These are phyloP conservation scores for Sequoia sempervirens DNA, from an alignment of 75 land plant species.

Conservation along the genomic window DNA sequence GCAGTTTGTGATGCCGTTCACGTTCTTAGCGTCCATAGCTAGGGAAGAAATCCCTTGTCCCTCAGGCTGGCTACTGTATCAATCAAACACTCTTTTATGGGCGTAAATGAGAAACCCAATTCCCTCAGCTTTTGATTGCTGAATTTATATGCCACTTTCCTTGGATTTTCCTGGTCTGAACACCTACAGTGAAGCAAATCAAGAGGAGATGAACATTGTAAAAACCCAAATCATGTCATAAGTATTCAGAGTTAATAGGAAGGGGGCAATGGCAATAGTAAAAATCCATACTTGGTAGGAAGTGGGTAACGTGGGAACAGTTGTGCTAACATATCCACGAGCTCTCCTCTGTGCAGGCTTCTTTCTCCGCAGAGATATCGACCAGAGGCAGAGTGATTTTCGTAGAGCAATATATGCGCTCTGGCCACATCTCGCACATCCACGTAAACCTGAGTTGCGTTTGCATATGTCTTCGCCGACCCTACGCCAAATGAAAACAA, in stretches of 20 bases:
- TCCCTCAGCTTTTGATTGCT: conserved; percentile 18
- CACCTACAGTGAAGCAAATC: too few relatives aligned
- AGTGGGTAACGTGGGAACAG: background rate
- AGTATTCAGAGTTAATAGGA: background rate
- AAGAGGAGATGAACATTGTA: background rate
- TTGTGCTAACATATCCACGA: background rate
- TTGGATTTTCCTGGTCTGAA: conserved; percentile 61
- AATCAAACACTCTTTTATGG: too few relatives aligned
- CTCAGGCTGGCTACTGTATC: too few relatives aligned
- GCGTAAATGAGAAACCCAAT: too few relatives aligned
- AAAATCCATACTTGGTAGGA: too few relatives aligned
- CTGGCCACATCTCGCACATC: too few relatives aligned
- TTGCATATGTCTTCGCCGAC: too few relatives aligned
- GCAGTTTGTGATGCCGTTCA: conserved; percentile 11
- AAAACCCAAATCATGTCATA: background rate
- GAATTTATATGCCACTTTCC: conserved; percentile 51
- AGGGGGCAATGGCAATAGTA: background rate
- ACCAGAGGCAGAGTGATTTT: background rate
- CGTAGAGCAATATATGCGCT: background rate
- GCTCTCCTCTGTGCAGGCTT: background rate
- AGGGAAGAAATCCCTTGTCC: conserved; percentile 4
- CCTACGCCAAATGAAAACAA: too few relatives aligned
- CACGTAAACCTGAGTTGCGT: too few relatives aligned
- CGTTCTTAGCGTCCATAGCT: too few relatives aligned
- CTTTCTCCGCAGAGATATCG: background rate